These are phyloP conservation scores for Plectosphaerella plurivora DNA, from an alignment of 2,329 filamentous ascomycete genomes.

Conservation along the genomic window DNA sequence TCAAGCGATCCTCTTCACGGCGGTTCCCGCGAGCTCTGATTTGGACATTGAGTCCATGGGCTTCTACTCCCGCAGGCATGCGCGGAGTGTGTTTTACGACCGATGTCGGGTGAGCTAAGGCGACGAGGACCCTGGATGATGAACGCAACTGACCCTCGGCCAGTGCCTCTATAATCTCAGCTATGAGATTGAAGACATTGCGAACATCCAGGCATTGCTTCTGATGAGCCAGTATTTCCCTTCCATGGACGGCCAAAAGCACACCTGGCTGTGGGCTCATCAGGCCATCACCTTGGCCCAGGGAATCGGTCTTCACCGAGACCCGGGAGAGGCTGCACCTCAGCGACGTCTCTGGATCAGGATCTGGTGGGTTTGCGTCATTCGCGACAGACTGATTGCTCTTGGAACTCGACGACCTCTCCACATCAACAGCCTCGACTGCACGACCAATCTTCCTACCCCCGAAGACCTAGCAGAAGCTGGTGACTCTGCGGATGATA, in stretches of 20 bases:
- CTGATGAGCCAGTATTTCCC: conserved; percentile 15
- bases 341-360: conserved; percentile 12
- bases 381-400: conserved; percentile 12
- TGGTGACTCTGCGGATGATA: conserved; percentile 11
- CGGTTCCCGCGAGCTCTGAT: neutral
- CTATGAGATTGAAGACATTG: conserved; percentile 12
- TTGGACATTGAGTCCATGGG: neutral
- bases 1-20: neutral
- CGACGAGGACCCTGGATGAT: neutral
- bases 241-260: conserved; percentile 15
- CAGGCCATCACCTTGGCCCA: conserved; percentile 15
- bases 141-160: neutral
- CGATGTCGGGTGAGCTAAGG: conserved; percentile 6
- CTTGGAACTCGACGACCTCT: conserved; percentile 15
- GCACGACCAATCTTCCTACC: conserved; percentile 11
- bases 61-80: conserved; percentile 9
- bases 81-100: conserved; percentile 8
- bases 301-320: conserved; percentile 11
- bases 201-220: conserved; percentile 11
- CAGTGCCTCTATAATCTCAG: conserved; percentile 14
- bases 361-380: conserved; percentile 15
- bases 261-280: conserved; percentile 16
- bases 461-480: conserved; percentile 11
- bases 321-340: conserved; percentile 3
- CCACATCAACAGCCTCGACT: conserved; percentile 16